Evolutionary conservation across 2,329 filamentous ascomycete genomes (phyloP).

Genomic region (Magnaporthiopsis incrustans): DNA sequence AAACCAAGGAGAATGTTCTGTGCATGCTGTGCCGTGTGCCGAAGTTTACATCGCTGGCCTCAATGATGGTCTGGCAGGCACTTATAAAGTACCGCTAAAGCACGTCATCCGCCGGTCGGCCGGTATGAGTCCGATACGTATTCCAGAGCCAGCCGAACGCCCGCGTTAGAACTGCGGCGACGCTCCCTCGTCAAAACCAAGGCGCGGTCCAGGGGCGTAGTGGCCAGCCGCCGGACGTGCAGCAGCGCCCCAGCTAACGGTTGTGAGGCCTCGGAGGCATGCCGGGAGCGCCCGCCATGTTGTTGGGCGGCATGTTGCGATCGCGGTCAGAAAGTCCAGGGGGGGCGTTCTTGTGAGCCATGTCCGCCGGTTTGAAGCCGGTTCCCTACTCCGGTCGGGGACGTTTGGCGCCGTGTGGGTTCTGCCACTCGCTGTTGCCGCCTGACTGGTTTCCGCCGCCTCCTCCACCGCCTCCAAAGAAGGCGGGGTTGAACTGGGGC

Average conservation of each 20-base stretch:
- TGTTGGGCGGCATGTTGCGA: neutral
- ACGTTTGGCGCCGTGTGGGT: slow-evolving; percentile 74
- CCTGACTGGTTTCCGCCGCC: slow-evolving; percentile 30
- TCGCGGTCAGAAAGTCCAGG: neutral
- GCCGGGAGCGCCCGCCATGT: no score
- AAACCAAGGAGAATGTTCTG: no score
- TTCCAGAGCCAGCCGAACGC: no score
- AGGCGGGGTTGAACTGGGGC: slow-evolving; percentile 64
- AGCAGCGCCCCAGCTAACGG: neutral
- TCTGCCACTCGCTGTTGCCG: slow-evolving; percentile 57
- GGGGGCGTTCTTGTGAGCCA: neutral
- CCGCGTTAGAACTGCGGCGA: no score
- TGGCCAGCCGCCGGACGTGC: neutral
- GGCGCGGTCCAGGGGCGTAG: no score
- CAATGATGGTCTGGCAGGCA: no score
- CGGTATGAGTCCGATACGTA: no score
- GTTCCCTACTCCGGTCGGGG: slow-evolving; percentile 59
- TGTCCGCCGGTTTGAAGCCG: neutral
- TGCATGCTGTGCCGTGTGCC: no score
- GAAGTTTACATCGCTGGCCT: no score
- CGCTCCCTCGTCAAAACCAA: no score
- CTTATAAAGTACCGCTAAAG: no score
- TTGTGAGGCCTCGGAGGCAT: neutral
- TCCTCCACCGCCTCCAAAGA: slow-evolving; percentile 51
- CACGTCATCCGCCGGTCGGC: no score